These are phyloP conservation scores for Trichoderma cornu-damae DNA, from an alignment of 2,329 filamentous ascomycete species.

Conservation along the genomic window DNA sequence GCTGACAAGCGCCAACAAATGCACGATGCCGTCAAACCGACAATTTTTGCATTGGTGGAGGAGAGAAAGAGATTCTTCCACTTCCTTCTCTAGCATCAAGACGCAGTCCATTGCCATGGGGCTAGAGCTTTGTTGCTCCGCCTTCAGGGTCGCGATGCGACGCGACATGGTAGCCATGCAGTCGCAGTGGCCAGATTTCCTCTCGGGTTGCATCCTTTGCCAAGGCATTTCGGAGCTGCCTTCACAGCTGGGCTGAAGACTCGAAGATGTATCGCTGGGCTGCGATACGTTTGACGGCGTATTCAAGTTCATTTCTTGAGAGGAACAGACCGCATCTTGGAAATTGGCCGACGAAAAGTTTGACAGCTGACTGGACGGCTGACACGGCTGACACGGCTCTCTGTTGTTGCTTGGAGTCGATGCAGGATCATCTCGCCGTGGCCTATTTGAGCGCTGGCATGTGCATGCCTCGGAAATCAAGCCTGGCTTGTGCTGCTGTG, in stretches of 20 bases:
- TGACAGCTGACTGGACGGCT: not conserved
- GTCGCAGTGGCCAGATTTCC: not conserved
- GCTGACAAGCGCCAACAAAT: conserved; percentile 4
- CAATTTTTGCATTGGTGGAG: not conserved
- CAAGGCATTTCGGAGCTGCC: not conserved
- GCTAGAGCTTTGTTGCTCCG: not conserved
- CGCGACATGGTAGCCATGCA: not conserved
- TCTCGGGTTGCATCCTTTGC: not conserved
- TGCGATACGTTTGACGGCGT: not conserved
- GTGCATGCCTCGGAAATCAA: not conserved
- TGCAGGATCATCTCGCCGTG: not conserved
- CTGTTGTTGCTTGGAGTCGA: not conserved
- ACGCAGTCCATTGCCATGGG: conserved; percentile 7
- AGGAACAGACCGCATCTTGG: not conserved
- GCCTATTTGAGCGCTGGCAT: not conserved
- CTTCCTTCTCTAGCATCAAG: conserved; percentile 9
- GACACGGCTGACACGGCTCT: too few relatives aligned
- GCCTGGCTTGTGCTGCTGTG: not conserved
- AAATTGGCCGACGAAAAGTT: not conserved
- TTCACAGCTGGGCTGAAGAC: not conserved
- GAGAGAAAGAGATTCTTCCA: conserved; percentile 2
- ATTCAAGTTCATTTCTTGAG: not conserved
- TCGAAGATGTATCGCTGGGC: not conserved
- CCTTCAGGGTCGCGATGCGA: not conserved
- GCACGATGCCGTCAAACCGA: not conserved